These are phyloP conservation scores for Tuber melanosporum DNA, from an alignment of 495 filamentous ascomycete genomes.

Conservation along the genomic window DNA sequence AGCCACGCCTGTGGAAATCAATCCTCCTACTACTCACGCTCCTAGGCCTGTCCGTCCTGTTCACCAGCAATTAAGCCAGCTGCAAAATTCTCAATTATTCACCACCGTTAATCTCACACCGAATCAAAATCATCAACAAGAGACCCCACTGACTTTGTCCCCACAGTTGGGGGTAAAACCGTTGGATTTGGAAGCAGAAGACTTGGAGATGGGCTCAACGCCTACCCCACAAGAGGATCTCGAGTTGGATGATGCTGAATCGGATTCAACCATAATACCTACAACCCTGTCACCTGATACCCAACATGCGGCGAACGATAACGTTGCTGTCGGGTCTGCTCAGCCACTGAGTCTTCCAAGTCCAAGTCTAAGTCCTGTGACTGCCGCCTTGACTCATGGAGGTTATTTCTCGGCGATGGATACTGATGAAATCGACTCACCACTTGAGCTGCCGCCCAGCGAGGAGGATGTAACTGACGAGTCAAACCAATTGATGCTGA, in stretches of 20 bases:
- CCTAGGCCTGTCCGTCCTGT: slow-evolving; percentile 40
- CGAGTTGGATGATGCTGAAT: slow-evolving; percentile 35
- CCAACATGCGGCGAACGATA: slow-evolving; percentile 48
- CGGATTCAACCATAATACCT: slow-evolving; percentile 35
- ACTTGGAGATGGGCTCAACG: slow-evolving; percentile 33
- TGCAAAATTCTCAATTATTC: slow-evolving; percentile 37
- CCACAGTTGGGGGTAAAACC: slow-evolving; percentile 37
- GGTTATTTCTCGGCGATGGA: slow-evolving; percentile 42
- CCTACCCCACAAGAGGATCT: slow-evolving; percentile 39
- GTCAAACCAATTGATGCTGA: slow-evolving; percentile 27
- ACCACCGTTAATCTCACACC: slow-evolving; percentile 17
- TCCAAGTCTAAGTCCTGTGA: slow-evolving; percentile 86
- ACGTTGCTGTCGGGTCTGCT: slow-evolving; percentile 51
- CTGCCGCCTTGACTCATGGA: slow-evolving; percentile 49
- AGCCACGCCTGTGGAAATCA: slow-evolving; percentile 31
- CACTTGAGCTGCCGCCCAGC: slow-evolving; percentile 43
- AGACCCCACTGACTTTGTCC: slow-evolving; percentile 43
- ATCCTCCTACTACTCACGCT: slow-evolving; percentile 35
- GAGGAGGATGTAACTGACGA: slow-evolving; percentile 44
- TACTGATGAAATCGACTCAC: slow-evolving; percentile 40
- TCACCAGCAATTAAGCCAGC: slow-evolving; percentile 41
- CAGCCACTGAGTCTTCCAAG: slow-evolving; percentile 92
- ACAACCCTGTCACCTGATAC: slow-evolving; percentile 37
- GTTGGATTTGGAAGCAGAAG: slow-evolving; percentile 33
- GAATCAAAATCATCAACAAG: slow-evolving; percentile 41